Evolutionary conservation across 2,329 filamentous ascomycete species (phyloP).

Genomic region (Plectosphaerella sp.): DNA sequence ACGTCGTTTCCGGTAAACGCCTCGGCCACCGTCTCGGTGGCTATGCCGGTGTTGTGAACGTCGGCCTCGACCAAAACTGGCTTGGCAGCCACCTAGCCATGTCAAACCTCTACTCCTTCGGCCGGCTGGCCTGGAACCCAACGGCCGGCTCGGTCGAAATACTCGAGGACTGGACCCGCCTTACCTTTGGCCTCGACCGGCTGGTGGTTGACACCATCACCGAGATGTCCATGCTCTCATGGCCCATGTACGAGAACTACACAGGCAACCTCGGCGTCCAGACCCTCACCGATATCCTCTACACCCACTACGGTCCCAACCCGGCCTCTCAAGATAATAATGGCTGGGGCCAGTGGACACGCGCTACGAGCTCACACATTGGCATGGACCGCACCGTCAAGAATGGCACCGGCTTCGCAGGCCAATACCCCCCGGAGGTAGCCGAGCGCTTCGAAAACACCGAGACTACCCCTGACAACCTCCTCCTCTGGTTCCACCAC

Average conservation of each 20-base stretch:
- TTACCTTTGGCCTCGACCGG: conserved; percentile 57
- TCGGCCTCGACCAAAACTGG: conserved; percentile 63
- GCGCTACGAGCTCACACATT: conserved; percentile 53
- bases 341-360: conserved; percentile 69
- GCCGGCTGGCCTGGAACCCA: conserved; percentile 62
- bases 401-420: conserved; percentile 62
- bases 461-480: conserved; percentile 60
- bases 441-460: conserved; percentile 54
- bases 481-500: conserved; percentile 72
- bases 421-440: conserved; percentile 61
- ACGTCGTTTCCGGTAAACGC: conserved; percentile 56
- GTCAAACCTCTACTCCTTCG: conserved; percentile 69
- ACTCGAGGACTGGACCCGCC: conserved; percentile 61
- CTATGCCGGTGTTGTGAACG: conserved; percentile 63
- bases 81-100: conserved; percentile 65
- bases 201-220: conserved; percentile 55
- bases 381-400: conserved; percentile 68
- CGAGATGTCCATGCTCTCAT: conserved; percentile 62
- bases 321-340: conserved; percentile 63
- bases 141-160: conserved; percentile 40
- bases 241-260: conserved; percentile 69
- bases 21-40: conserved; percentile 56
- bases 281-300: conserved; percentile 63
- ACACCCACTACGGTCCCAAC: conserved; percentile 64
- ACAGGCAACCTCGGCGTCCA: conserved; percentile 66